Base-by-base conservation (phyloP, 768 basidiomycete genomes). In the Mycena rebaudengoi region DNA sequence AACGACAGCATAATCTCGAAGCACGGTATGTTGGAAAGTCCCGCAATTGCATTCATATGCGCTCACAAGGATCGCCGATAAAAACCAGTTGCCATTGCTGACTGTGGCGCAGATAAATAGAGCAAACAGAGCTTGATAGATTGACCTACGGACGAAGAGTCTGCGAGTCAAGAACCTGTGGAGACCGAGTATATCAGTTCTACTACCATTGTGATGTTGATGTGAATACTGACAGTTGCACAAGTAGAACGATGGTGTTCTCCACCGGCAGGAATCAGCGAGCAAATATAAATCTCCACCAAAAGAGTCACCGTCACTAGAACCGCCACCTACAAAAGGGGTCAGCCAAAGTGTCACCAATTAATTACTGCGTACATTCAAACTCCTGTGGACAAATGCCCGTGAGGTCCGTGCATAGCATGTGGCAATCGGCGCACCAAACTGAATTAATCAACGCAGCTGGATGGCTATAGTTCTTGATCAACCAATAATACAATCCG, bases 131-230 rank as follows among this genome's bases (percentile, higher is more conserved):
- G 20, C 26, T 50, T 30, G 8, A 11, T 11, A 56, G 23, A n/a
- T n/a, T n/a, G 8, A 43, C 65, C 37, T 46, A 62, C 65, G 32
- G n/a, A 66, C 53, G 54, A 50, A 66, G 29, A 66, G 58, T 56
- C 65, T 46, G 30, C 58, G 58, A 18, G 62, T 60, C 12, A 66
- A 62, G 21, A 51, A 65, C 40, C 50, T 60, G 53, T 53, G 64
- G n/a, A n/a, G n/a, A n/a, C n/a, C n/a, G n/a, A n/a, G n/a, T n/a
- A n/a, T n/a, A n/a, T n/a, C n/a, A n/a, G n/a, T n/a, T n/a, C n/a
- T n/a, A n/a, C n/a, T n/a, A n/a, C n/a, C n/a, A n/a, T n/a, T n/a
- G n/a, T n/a, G n/a, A n/a, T n/a, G n/a, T n/a, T n/a, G n/a, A n/a
- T n/a, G n/a, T n/a, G n/a, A n/a, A n/a, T n/a, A n/a, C n/a, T n/a